phyloP scores from a whole-genome alignment of 2,329 filamentous ascomycete genomes.

The Scytalidium lignicola region DNA sequence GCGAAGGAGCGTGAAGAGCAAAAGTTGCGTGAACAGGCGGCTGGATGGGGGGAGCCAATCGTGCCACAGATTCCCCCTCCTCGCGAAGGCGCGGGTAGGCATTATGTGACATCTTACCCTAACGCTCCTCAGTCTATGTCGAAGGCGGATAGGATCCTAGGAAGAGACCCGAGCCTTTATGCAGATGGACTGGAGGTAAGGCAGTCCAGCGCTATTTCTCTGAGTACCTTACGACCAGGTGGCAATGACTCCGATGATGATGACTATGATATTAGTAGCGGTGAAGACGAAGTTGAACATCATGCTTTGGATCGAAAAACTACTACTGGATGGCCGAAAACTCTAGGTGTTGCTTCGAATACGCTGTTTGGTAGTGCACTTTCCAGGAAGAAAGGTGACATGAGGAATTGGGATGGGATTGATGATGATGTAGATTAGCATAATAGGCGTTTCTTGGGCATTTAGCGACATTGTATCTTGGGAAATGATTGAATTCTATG shows the following conservation, averaged over 20 bases:
- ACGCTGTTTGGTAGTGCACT: constrained; percentile 26
- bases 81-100: constrained; percentile 20
- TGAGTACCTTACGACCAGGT: constrained; percentile 22
- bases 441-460: background rate
- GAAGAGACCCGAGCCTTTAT: constrained; percentile 25
- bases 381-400: constrained; percentile 24
- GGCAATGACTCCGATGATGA: constrained; percentile 15
- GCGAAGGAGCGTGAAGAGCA: constrained; percentile 53
- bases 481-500: background rate
- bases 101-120: constrained; percentile 22
- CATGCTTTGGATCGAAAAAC: constrained; percentile 17
- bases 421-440: constrained; percentile 24
- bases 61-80: constrained; percentile 9
- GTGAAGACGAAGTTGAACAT: constrained; percentile 22
- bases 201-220: constrained; percentile 16
- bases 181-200: constrained; percentile 13
- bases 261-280: constrained; percentile 25
- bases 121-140: constrained; percentile 13
- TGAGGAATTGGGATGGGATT: constrained; percentile 19
- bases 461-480: background rate
- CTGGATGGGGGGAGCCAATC: constrained; percentile 56
- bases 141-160: constrained; percentile 31
- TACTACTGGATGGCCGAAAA: constrained; percentile 22
- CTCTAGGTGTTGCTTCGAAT: constrained; percentile 25
- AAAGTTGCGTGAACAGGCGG: constrained; percentile 56